These are phyloP conservation scores for Zymoseptoria crescenta DNA, from an alignment of 2,329 filamentous ascomycete species.

Conservation along the genomic window DNA sequence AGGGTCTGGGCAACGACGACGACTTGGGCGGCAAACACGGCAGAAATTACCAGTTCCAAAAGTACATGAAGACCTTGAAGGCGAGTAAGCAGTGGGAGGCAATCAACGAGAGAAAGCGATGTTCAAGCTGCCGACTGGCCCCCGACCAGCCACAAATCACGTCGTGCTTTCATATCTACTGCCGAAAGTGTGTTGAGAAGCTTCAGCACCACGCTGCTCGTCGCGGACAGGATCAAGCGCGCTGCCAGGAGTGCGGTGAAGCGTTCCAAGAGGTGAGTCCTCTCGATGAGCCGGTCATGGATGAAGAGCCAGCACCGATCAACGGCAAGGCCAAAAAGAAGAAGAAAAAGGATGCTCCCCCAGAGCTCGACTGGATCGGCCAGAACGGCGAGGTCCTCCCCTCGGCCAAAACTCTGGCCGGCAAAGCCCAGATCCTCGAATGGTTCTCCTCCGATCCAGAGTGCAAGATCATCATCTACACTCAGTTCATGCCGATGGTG, in stretches of 20 bases:
- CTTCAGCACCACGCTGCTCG: slow-evolving; percentile 26
- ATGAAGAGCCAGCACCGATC: not conserved
- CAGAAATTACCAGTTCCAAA: slow-evolving; percentile 33
- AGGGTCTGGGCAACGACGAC: slow-evolving; percentile 5
- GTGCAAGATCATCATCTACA: slow-evolving; percentile 52
- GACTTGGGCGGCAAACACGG: slow-evolving; percentile 30
- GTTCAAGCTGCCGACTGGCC: slow-evolving; percentile 36
- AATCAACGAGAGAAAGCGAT: slow-evolving; percentile 30
- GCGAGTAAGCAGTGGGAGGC: slow-evolving; percentile 31
- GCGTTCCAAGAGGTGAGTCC: slow-evolving; percentile 18
- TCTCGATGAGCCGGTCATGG: not conserved
- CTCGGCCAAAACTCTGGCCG: slow-evolving; percentile 39
- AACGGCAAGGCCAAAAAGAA: slow-evolving; percentile 14
- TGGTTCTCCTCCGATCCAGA: slow-evolving; percentile 37
- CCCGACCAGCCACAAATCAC: slow-evolving; percentile 40
- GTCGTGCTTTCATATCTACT: slow-evolving; percentile 51
- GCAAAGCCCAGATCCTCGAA: slow-evolving; percentile 36
- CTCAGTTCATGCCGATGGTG: slow-evolving; percentile 50
- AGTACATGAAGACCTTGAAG: slow-evolving; percentile 33
- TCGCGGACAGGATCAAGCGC: slow-evolving; percentile 16
- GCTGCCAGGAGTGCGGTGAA: slow-evolving; percentile 31
- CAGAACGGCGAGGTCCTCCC: slow-evolving; percentile 34
- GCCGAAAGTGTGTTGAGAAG: slow-evolving; percentile 39
- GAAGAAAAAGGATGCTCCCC: slow-evolving; percentile 19
- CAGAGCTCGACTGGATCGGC: slow-evolving; percentile 32